Evolutionary conservation across 1,284 basidiomycete genomes (phyloP), one percentile per base, ranked within the genome.

Genomic region (Cryptococcus sp.): DNA sequence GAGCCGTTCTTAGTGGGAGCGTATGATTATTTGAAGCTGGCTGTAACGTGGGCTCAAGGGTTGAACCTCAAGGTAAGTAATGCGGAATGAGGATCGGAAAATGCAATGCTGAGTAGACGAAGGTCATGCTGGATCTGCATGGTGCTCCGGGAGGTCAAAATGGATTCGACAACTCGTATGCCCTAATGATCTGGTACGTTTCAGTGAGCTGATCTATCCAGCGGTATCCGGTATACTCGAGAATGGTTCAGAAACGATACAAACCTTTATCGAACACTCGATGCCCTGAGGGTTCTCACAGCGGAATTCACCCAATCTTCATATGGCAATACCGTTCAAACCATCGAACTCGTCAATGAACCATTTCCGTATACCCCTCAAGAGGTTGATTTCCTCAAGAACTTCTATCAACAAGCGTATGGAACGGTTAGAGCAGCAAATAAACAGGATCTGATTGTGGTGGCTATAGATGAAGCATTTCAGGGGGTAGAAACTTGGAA

Each of bases 401-500:
- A 30, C 0, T 75, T 63, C 55, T 72, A 72, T 47, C 43, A 60
- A 37, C 37, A 53, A 14, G 69, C 65, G 6, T 74, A 74, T 55
- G 13, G 37, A 4, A 52, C 61, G 2, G 62, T 72, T 8, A 52
- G 70, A 15, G 34, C 75, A 83, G 49, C 71, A 79, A 46, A 45
- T 4, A 37, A 83, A 67, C 84, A 85, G 63, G 83, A 85, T 65
- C 82, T 81, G 1, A 69, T 89, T 31, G 83, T 84, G 10, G 78
- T 91, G 51, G 82, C 94, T 43, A 42, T 74, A 5, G 86, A 90
- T 64, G 90, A 94, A 65, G 90, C 88, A 3, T 89, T 94, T 81
- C 84, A 89, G 71, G 80, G 84, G 32, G 77, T 92, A 37, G 82
- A 80, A 51, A 86, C 82, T 63, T 97, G 92, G 92, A 74, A 78